phyloP scores from a whole-genome alignment of 805 yeast species.

The Candida cerambycidarum region DNA sequence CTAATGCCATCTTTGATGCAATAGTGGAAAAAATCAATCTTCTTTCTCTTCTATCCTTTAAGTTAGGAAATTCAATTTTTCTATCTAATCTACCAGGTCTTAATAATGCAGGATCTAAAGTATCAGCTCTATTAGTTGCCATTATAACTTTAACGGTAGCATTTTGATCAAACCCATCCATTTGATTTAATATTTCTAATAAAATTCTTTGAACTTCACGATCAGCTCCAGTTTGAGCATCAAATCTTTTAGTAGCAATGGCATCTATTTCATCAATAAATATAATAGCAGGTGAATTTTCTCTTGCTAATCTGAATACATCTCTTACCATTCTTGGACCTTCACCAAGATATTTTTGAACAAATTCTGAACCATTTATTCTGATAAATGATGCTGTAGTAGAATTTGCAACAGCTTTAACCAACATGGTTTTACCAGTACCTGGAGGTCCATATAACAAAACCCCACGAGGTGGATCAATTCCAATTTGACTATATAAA shows the following conservation, averaged over 20 bases:
- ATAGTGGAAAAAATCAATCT: slow-evolving; percentile 93
- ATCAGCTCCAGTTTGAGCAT: slow-evolving; percentile 99
- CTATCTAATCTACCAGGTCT: slow-evolving; percentile 99
- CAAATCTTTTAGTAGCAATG: slow-evolving; percentile 97
- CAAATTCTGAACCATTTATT: slow-evolving; percentile 97
- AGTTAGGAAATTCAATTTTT: slow-evolving; percentile 94
- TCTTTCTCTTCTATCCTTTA: slow-evolving; percentile 97
- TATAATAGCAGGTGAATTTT: slow-evolving; percentile 94
- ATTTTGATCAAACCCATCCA: slow-evolving; percentile 98
- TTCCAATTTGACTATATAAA: slow-evolving; percentile 94
- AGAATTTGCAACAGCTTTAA: slow-evolving; percentile 96
- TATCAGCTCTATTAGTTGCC: slow-evolving; percentile 99
- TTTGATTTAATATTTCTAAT: slow-evolving; percentile 92
- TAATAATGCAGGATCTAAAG: slow-evolving; percentile 95
- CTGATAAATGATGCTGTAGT: slow-evolving; percentile 95
- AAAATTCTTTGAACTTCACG: slow-evolving; percentile 98
- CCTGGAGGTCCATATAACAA: slow-evolving; percentile 99
- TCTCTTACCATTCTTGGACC: slow-evolving; percentile 99
- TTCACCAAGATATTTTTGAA: slow-evolving; percentile 96
- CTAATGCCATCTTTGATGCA: slow-evolving; percentile 95
- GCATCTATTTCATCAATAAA: slow-evolving; percentile 99
- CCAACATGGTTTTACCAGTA: slow-evolving; percentile 98
- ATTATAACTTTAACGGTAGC: slow-evolving; percentile 95
- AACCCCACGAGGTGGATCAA: slow-evolving; percentile 98
- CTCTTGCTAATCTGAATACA: slow-evolving; percentile 95